Base-by-base conservation (phyloP, 345 rosid species). In the Dipteronia dyeriana region DNA sequence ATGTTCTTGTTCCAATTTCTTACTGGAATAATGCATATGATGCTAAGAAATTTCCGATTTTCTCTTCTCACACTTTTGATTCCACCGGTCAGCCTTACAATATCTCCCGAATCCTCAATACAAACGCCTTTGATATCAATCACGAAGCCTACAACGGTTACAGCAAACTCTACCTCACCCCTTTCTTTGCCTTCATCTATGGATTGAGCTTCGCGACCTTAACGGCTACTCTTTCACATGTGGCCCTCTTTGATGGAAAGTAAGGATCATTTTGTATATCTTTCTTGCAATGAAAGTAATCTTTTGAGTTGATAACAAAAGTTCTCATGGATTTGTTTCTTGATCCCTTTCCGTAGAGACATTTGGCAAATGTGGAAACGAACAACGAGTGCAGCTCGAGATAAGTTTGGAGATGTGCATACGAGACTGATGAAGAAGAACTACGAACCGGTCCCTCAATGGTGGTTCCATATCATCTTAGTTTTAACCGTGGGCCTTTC, bases 351-450 rank as follows among this genome's bases (percentile, higher is more conserved):
- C 7, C 45, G 68, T 20, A 75, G 77, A 12, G n/a, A 29, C 34
- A 75, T 75, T 47, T 75, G 89, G 70, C 17, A 53, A 26, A 85
- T 87, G 63, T 87, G 89, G 92, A 75, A 76, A 20, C 85, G 84
- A 71, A 63, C 87, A 34, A 76, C 72, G 45, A 79, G 77, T 17
- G 67, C 90, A 19, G 78, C 78, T 1, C 65, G 75, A 7, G 84
- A 80, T 26, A 84, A 81, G 43, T 85, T 73, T 12, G 79, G 71
- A 2, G 94, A 93, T 56, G 91, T 93, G 7, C 97, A 93, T 76
- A 87, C 92, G 14, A 88, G 94, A 85, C 19, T 86, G 71, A 91
- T 91, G 94, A 93, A 88, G 83, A 91, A 86, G 81, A 87, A 87
- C 70, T 85, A 87, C 39, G 84, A 81, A 0, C 53, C 41, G 23